Conservation (phyloP, 768 basidiomycete species). For the Tylopilus sp. region DNA sequence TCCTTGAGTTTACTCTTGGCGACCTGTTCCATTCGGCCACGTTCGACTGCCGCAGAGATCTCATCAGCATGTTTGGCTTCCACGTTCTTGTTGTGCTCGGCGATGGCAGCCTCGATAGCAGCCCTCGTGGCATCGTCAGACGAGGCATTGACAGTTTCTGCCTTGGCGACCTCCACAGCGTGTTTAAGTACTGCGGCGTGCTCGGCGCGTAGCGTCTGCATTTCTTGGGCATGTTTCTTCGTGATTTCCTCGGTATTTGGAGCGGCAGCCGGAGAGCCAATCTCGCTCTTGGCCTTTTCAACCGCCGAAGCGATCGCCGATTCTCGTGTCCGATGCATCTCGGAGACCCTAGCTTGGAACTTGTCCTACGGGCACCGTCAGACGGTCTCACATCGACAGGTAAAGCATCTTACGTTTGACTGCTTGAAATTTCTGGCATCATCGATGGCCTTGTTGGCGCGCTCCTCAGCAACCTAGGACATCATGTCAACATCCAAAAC, state of each 20-base stretch:
- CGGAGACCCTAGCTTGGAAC: slow-evolving; percentile 51
- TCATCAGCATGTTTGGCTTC: slow-evolving; percentile 51
- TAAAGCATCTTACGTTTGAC: slow-evolving; percentile 24
- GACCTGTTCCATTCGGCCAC: slow-evolving; percentile 60
- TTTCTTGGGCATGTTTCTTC: slow-evolving; percentile 58
- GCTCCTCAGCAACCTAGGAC: slow-evolving; percentile 39
- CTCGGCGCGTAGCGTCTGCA: slow-evolving; percentile 52
- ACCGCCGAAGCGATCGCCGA: slow-evolving; percentile 55
- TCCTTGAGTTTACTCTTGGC: slow-evolving; percentile 71
- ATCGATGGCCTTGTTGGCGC: slow-evolving; percentile 41
- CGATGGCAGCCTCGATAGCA: slow-evolving; percentile 47
- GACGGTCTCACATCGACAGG: background rate
- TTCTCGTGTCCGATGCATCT: slow-evolving; percentile 51
- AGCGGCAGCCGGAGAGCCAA: slow-evolving; percentile 25
- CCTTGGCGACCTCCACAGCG: slow-evolving; percentile 46
- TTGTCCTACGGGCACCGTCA: slow-evolving; percentile 48
- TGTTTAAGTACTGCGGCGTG: slow-evolving; percentile 52
- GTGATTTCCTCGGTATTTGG: slow-evolving; percentile 37
- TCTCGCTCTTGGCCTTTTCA: slow-evolving; percentile 51
- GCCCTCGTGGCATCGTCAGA: slow-evolving; percentile 39
- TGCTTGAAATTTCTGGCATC: slow-evolving; percentile 41
- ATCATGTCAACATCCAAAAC: slow-evolving; percentile 1
- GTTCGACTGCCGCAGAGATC: slow-evolving; percentile 62
- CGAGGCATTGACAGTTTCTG: slow-evolving; percentile 26
- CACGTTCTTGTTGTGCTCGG: slow-evolving; percentile 45